Evolutionary conservation across 805 yeast species (phyloP), one percentile per base, ranked within the genome.

Genomic region (Metschnikowia kunwiensis): DNA sequence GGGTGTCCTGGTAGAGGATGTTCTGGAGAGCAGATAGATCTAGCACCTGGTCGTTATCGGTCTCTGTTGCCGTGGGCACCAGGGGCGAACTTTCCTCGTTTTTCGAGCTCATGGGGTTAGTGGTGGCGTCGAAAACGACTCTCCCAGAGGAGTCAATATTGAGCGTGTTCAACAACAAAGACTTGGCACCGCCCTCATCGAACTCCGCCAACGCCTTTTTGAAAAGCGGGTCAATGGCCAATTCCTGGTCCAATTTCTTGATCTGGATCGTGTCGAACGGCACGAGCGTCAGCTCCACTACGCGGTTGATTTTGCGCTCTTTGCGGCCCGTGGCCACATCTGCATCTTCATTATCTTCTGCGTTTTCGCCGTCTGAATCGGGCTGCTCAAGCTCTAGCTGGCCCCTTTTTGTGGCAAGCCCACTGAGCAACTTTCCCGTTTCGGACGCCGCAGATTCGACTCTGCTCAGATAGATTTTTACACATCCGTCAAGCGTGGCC

Each of bases 401-500:
- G 30, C 49, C 53, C 22, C 47, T 32, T 21, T 50, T 46, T 3
- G 50, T 48, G 2, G 88, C 79, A 38, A 86, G 61, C 3, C 95
- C 95, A 58, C 85, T 82, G 23, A 88, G 61, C 38, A 91, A 66
- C 50, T 80, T 78, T 2, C 95, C 94, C 0, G 97, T 88, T 51
- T 89, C 97, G 7, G 83, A 80, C 5, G 89, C 94, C 0, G 87
- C 95, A 0, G 95, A 83, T 52, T 89, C 97, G 15, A 91, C 88
- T 50, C 97, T 75, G 11, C 94, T 84, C 9, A 89, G 78, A 56
- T 91, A 91, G 35, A 91, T 86, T 63, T 88, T 88, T 22, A 89
- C 91, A 67, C 97, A 89, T 0, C 97, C 97, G 53, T 89, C 97
- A 15, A 91, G 65, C 1, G 97, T 86, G 3, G 94, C 87, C 0